Evolutionary conservation across 148 eudicot species (phyloP), one percentile per base, ranked within the genome.

Genomic region (Chenopodium quinoa): DNA sequence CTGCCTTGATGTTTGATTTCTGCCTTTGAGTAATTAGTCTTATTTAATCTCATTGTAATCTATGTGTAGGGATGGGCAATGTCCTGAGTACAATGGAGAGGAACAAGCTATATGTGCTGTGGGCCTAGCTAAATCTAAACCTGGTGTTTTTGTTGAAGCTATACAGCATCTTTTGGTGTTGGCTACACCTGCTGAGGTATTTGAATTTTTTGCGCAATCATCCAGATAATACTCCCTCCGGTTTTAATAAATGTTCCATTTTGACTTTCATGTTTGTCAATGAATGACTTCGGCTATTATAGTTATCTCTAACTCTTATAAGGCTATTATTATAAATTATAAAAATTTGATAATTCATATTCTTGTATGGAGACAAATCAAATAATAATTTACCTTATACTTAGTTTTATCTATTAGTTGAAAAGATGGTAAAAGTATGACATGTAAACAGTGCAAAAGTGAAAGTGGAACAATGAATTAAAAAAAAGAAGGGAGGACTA

Each of bases 41-140:
- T 71, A 70, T 75, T 47, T 52, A 78, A 29, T 23, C 47, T 68
- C 50, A 65, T 65, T 74, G 40, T 48, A 27, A 56, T 77, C 34
- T 64, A 3, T 78, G 67, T 83, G 54, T 78, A 96, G 99, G 95
- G 99, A 96, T 90, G 98, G 98, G 62, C 99, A 94, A 66, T 96
- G 99, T 83, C 98, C 97, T 75, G 99, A 96, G 88, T 96, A 91
- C 80, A 91, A 91, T 81, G 95, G 91, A 58, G 99, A 96, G 89
- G 98, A 94, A 86, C 97, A 96, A 90, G 97, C 97, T 86, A 94
- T 96, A 29, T 94, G 98, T 86, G 98, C 98, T 79, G 98, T 96
- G 86, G 98, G 95, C 86, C 87, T 96, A 66, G 94, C 89, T 69
- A 94, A 92, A 86, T 88, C 92, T 75, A 96, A 90, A 86, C 90